Evolutionary conservation across 2,329 filamentous ascomycete species (phyloP).

Genomic region (Aspergillus tamarii): DNA sequence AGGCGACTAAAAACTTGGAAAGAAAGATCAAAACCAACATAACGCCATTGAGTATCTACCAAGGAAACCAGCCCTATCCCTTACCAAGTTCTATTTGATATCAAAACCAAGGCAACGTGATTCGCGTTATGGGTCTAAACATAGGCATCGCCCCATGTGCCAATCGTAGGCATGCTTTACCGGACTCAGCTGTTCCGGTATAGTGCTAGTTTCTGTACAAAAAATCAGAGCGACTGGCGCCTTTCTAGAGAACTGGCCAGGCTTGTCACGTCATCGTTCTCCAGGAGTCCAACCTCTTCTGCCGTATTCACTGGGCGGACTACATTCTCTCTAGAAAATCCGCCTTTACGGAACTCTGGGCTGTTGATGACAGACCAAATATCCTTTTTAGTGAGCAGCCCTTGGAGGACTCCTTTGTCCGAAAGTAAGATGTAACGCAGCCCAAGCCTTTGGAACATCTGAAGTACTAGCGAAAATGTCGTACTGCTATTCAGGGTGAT

Average conservation of each 20-base stretch:
- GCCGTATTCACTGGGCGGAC: slow-evolving; percentile 31
- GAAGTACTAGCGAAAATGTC: slow-evolving; percentile 80
- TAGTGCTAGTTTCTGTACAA: not conserved
- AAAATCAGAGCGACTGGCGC: slow-evolving; percentile 33
- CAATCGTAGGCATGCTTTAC: not conserved
- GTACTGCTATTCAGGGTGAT: slow-evolving; percentile 81
- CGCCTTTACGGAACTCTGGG: slow-evolving; percentile 57
- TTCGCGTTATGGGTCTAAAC: not conserved
- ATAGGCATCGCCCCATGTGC: not conserved
- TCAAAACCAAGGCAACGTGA: not conserved
- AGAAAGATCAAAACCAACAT: not conserved
- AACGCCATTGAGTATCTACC: slow-evolving; percentile 6
- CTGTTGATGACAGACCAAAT: slow-evolving; percentile 91
- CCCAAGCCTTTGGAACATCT: slow-evolving; percentile 93
- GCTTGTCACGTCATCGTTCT: slow-evolving; percentile 35
- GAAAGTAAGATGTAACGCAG: slow-evolving; percentile 87
- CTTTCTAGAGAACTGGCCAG: slow-evolving; percentile 36
- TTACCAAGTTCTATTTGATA: slow-evolving; percentile 4
- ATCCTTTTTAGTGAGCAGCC: slow-evolving; percentile 94
- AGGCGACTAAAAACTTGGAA: not conserved
- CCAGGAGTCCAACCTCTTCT: slow-evolving; percentile 44
- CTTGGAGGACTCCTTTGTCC: slow-evolving; percentile 78
- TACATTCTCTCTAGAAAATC: slow-evolving; percentile 32
- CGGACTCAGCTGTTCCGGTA: not conserved
- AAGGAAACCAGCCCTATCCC: slow-evolving; percentile 9